Evolutionary conservation across 2,329 filamentous ascomycete genomes (phyloP).

Genomic region (Ophiostoma novo-ulmi): DNA sequence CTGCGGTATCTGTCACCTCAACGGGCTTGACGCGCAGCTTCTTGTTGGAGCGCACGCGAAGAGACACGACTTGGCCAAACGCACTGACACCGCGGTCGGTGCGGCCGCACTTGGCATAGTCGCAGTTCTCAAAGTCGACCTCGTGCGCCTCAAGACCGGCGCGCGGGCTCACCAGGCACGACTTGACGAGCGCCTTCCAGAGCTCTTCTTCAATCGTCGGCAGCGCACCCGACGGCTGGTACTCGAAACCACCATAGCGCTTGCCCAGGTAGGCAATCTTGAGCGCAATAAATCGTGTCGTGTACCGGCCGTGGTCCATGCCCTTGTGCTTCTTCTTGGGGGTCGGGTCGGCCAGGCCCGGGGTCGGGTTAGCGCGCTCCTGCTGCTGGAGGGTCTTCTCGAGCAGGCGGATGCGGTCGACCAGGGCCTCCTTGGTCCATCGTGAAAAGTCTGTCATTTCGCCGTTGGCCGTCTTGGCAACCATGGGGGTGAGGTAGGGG

Average conservation of each 20-base stretch:
- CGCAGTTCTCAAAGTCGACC: slow-evolving; percentile 75
- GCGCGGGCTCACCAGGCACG: slow-evolving; percentile 72
- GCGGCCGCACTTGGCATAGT: slow-evolving; percentile 92
- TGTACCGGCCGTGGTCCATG: slow-evolving; percentile 76
- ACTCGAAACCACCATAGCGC: slow-evolving; percentile 89
- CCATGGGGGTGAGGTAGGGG: not conserved
- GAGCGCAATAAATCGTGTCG: slow-evolving; percentile 77
- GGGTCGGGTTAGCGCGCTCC: not conserved
- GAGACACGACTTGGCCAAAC: slow-evolving; percentile 88
- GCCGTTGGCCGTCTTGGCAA: not conserved
- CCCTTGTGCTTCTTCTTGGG: slow-evolving; percentile 44
- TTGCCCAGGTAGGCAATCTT: slow-evolving; percentile 93
- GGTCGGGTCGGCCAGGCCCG: not conserved
- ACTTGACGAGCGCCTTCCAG: slow-evolving; percentile 83
- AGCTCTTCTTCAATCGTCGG: slow-evolving; percentile 89
- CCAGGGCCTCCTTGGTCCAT: slow-evolving; percentile 37
- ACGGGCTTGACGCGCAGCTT: slow-evolving; percentile 22
- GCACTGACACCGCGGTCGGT: slow-evolving; percentile 93
- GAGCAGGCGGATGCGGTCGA: slow-evolving; percentile 27
- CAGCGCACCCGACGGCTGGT: slow-evolving; percentile 64
- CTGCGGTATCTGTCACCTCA: slow-evolving; percentile 32
- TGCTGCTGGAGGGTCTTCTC: slow-evolving; percentile 21
- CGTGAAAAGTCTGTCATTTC: slow-evolving; percentile 27
- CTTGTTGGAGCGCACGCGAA: slow-evolving; percentile 71
- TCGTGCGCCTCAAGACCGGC: slow-evolving; percentile 43